phyloP scores from a whole-genome alignment of 1,139 yeast genomes.

The Suhomyces coccinellae region DNA sequence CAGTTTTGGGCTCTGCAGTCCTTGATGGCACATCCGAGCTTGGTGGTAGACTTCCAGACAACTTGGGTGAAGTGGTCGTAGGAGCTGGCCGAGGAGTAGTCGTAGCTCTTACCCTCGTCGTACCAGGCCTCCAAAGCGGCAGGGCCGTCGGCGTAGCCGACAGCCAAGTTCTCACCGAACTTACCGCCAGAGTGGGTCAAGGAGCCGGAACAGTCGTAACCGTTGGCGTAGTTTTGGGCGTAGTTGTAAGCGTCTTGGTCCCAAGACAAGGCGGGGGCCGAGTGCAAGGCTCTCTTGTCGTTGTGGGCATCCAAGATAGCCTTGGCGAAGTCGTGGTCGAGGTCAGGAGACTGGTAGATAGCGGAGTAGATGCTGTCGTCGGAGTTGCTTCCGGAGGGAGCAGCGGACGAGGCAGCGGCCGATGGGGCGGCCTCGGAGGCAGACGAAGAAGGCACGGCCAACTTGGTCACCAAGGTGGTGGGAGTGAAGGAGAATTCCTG shows the following conservation, averaged over 20 bases:
- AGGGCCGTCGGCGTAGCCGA: conserved; percentile 58
- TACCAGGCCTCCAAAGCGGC: conserved; percentile 82
- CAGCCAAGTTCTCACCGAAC: conserved; percentile 87
- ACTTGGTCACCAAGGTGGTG: conserved; percentile 12
- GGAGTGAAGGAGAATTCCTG: conserved; percentile 4
- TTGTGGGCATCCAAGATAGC: conserved; percentile 62
- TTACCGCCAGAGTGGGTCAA: conserved; percentile 76
- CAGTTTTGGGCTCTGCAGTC: conserved; percentile 43
- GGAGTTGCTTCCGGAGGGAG: conserved; percentile 2
- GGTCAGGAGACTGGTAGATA: conserved; percentile 17
- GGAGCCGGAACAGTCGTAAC: conserved; percentile 66
- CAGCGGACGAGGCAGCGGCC: conserved; percentile 11
- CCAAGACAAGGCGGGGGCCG: conserved; percentile 65
- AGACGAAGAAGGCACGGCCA: conserved; percentile 7
- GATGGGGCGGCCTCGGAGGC: conserved; percentile 7
- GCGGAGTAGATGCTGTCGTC: conserved; percentile 14
- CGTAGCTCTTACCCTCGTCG: conserved; percentile 61
- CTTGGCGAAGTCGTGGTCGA: conserved; percentile 35
- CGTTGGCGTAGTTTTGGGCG: conserved; percentile 71
- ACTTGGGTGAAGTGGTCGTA: conserved; percentile 46
- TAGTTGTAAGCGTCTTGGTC: conserved; percentile 56
- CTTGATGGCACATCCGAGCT: conserved; percentile 42
- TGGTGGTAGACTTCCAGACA: conserved; percentile 38
- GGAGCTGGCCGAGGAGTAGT: conserved; percentile 38
- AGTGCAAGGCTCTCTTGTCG: conserved; percentile 64